Conservation (phyloP, 495 filamentous ascomycete genomes). For the Aspergillus cristatus region DNA sequence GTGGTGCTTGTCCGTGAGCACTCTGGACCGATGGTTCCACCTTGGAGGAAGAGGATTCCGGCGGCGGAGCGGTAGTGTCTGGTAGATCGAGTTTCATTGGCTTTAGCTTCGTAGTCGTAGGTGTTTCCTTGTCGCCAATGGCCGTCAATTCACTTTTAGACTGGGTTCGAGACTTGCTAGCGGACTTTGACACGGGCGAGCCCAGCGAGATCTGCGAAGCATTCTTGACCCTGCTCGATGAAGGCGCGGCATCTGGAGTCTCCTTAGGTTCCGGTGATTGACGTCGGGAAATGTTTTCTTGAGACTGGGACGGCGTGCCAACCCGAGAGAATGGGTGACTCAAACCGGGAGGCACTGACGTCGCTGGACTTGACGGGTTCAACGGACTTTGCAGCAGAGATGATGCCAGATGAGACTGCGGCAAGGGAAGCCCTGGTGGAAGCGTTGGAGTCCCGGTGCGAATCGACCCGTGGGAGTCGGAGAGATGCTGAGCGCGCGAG, state of each 20-base stretch:
- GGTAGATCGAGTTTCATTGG: constrained; percentile 26
- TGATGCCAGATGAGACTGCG: constrained; percentile 43
- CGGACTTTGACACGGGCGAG: constrained; percentile 32
- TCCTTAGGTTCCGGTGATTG: constrained; percentile 14
- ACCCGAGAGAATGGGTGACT: constrained; percentile 15
- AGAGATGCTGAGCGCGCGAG: constrained; percentile 29
- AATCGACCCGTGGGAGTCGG: constrained; percentile 21
- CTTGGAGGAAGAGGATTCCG: constrained; percentile 13
- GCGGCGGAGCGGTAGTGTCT: constrained; percentile 8
- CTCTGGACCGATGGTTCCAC: constrained; percentile 14
- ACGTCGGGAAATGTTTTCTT: constrained; percentile 13
- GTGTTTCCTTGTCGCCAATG: constrained; percentile 12
- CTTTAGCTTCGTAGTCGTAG: constrained; percentile 16
- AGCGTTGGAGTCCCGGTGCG: constrained; percentile 48
- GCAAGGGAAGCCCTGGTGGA: constrained; percentile 57
- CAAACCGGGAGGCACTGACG: constrained; percentile 26
- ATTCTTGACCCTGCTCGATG: constrained; percentile 22
- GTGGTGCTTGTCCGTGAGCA: constrained; percentile 8
- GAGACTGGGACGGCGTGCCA: constrained; percentile 21
- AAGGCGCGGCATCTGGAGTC: constrained; percentile 7
- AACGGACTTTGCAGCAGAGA: constrained; percentile 26
- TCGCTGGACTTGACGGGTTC: constrained; percentile 24
- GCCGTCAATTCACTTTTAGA: constrained; percentile 17
- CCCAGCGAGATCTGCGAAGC: constrained; percentile 34
- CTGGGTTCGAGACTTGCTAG: constrained; percentile 20